Evolutionary conservation across 129 eudicot species (phyloP).

Genomic region (Lactuca sativa): DNA sequence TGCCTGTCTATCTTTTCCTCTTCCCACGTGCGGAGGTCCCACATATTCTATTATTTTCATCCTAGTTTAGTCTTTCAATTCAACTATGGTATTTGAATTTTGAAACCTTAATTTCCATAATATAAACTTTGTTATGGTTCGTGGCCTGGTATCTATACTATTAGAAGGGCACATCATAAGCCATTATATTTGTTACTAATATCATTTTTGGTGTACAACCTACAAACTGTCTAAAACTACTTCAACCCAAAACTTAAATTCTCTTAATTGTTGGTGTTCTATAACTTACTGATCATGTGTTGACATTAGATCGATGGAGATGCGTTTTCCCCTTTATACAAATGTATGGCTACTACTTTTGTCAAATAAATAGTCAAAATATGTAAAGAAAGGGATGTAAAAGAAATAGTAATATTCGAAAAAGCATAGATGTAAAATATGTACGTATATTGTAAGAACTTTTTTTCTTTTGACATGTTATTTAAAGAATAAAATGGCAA

Average conservation of each 20-base stretch:
- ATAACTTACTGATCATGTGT: no score
- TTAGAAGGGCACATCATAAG: no score
- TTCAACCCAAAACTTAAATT: no score
- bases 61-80: no score
- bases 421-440: background rate
- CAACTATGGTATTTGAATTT: background rate
- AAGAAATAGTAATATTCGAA: background rate
- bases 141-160: no score
- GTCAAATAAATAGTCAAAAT: background rate
- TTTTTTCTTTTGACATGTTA: background rate
- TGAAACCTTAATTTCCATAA: background rate
- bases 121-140: background rate
- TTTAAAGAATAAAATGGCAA: constrained; percentile 11
- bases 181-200: no score
- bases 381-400: no score
- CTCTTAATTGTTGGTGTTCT: background rate
- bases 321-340: no score
- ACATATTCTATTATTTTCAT: background rate
- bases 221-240: no score
- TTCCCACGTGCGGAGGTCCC: constrained; percentile 34
- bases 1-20: background rate
- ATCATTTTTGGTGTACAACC: no score
- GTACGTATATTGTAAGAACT: background rate
- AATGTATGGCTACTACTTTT: no score
- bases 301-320: no score